Conservation (phyloP, 1,284 basidiomycete species). For the Cryptococcus hybrid region DNA sequence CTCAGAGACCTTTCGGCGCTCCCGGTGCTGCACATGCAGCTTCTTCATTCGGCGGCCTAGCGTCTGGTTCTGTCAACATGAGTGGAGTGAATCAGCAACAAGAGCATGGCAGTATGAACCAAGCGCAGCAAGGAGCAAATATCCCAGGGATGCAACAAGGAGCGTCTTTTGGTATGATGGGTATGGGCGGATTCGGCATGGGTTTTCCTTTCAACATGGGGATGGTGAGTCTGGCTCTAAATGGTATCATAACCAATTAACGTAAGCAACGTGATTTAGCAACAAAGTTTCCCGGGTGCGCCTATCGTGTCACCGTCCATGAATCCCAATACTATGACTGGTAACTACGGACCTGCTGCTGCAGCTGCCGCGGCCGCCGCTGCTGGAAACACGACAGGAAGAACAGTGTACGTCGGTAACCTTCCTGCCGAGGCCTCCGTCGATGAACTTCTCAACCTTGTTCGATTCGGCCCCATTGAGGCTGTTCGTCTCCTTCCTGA, state of each 20-base stretch:
- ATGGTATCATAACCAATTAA: not conserved
- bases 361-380: conserved; percentile 75
- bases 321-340: conserved; percentile 59
- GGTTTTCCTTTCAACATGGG: conserved; percentile 23
- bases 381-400: conserved; percentile 64
- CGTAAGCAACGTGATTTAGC: not conserved
- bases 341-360: conserved; percentile 57
- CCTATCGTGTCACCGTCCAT: conserved; percentile 61
- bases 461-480: conserved; percentile 96
- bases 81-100: not conserved
- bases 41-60: too few species aligned
- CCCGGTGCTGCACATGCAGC: not conserved
- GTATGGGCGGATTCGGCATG: conserved; percentile 27
- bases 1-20: too few species aligned
- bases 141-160: not conserved
- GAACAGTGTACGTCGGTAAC: conserved; percentile 97
- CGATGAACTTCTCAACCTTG: conserved; percentile 94
- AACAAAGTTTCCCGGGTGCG: conserved; percentile 16
- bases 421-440: conserved; percentile 94
- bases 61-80: not conserved
- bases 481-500: conserved; percentile 94
- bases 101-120: not conserved
- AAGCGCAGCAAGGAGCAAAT: not conserved
- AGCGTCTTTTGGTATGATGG: conserved; percentile 19
- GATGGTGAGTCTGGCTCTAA: conserved; percentile 17